Evolutionary conservation across 768 basidiomycete species (phyloP).

Genomic region (Boletus vermiculosoides): DNA sequence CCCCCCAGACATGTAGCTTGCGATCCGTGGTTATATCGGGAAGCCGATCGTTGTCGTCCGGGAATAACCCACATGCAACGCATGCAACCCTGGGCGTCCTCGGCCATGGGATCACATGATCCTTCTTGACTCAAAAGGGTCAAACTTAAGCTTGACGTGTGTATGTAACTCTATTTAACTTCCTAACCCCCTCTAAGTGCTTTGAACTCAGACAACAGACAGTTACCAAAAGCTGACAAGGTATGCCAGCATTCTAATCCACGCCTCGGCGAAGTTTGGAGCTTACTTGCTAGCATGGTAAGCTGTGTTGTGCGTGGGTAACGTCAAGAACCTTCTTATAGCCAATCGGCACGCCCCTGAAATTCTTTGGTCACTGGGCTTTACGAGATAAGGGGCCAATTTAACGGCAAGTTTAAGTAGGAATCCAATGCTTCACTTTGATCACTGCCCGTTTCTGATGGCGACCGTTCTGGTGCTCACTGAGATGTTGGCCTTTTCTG

Average conservation of each 20-base stretch:
- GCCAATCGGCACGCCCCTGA: constrained; percentile 3
- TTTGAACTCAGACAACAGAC: constrained; percentile 19
- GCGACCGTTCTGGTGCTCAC: background rate
- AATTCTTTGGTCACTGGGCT: background rate
- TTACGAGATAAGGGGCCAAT: constrained; percentile 13
- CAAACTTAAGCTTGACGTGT: constrained; percentile 24
- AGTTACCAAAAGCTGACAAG: constrained; percentile 7
- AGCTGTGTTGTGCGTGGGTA: background rate
- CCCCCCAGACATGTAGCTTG: background rate
- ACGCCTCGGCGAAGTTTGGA: constrained; percentile 2
- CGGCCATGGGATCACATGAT: constrained; percentile 5
- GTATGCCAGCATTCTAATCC: constrained; percentile 14
- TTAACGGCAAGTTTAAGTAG: constrained; percentile 8
- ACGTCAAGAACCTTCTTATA: background rate
- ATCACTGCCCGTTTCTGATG: constrained; percentile 2
- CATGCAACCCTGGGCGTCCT: background rate
- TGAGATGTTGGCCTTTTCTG: background rate
- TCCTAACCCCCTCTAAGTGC: background rate
- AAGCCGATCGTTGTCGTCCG: constrained; percentile 8
- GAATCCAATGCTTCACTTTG: background rate
- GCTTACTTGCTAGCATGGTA: background rate
- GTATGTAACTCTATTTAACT: constrained; percentile 23
- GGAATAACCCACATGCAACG: constrained; percentile 1
- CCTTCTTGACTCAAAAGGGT: constrained; percentile 1
- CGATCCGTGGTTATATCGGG: background rate